Evolutionary conservation across 176 grass and related monocot species (phyloP).

Genomic region (Pharus latifolius): DNA sequence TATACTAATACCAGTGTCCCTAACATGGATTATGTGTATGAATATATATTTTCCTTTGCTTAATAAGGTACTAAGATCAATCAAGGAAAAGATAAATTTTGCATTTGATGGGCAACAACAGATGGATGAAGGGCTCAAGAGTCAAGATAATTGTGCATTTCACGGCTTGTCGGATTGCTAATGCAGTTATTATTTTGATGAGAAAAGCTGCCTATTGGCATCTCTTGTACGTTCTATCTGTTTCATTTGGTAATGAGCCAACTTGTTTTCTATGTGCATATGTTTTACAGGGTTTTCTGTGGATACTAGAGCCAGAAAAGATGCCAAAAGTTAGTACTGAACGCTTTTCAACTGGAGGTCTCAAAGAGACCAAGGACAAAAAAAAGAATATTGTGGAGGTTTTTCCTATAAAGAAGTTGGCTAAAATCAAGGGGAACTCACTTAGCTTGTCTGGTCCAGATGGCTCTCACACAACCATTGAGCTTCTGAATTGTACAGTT

Average conservation of each 20-base stretch:
- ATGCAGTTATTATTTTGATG: background rate
- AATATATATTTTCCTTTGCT: background rate
- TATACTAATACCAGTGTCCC: background rate
- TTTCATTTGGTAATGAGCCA: slow-evolving; percentile 1
- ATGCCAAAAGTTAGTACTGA: slow-evolving; percentile 52
- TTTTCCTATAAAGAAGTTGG: slow-evolving; percentile 67
- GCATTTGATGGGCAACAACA: background rate
- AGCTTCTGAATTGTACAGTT: slow-evolving; percentile 54
- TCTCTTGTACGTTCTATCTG: background rate
- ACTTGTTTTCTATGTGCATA: background rate
- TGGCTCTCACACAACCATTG: slow-evolving; percentile 48
- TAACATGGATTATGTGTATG: background rate
- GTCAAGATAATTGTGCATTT: background rate
- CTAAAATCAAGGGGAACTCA: slow-evolving; percentile 50
- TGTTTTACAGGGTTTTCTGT: slow-evolving; percentile 59
- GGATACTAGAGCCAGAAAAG: slow-evolving; percentile 82
- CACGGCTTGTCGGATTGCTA: background rate
- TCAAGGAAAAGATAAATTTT: background rate
- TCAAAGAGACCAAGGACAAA: slow-evolving; percentile 49
- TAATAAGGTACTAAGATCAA: background rate
- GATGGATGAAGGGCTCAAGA: background rate
- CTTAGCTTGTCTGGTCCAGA: slow-evolving; percentile 53
- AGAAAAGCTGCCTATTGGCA: background rate
- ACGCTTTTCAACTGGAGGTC: slow-evolving; percentile 21
- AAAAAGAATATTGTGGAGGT: slow-evolving; percentile 63